These are phyloP conservation scores for Xylariaceae sp. DNA, from an alignment of 2,329 filamentous ascomycete genomes.

Conservation along the genomic window DNA sequence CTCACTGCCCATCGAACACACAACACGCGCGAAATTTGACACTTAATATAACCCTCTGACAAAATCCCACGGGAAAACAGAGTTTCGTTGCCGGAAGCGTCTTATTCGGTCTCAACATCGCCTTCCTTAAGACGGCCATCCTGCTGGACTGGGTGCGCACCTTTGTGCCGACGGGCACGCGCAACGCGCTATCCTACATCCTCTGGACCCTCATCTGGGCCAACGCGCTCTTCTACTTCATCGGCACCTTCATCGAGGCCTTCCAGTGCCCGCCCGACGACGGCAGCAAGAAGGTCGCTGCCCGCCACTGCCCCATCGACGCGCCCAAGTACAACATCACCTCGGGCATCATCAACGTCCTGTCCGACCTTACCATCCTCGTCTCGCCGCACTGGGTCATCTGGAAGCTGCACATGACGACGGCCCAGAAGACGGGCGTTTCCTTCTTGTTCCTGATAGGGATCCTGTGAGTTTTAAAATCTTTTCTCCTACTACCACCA, in stretches of 20 bases:
- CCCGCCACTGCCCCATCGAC: conserved; percentile 13
- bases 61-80: not conserved
- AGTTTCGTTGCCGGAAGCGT: conserved; percentile 14
- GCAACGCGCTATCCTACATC: conserved; percentile 13
- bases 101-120: conserved; percentile 14
- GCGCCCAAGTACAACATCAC: conserved; percentile 13
- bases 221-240: conserved; percentile 15
- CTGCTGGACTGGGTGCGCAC: conserved; percentile 12
- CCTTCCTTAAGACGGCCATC: conserved; percentile 14
- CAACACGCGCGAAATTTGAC: not conserved
- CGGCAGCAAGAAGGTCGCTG: conserved; percentile 1
- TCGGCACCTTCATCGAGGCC: conserved; percentile 16
- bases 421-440: conserved; percentile 11
- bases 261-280: conserved; percentile 16
- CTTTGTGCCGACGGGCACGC: conserved; percentile 11
- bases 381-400: conserved; percentile 17
- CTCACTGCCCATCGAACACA: too few relatives aligned
- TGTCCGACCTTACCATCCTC: conserved; percentile 17
- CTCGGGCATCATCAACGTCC: conserved; percentile 16
- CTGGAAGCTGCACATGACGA: conserved; percentile 16
- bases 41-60: not conserved
- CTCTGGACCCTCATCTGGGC: conserved; percentile 6
- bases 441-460: conserved; percentile 16
- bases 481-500: not conserved
- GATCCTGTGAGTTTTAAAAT: conserved; percentile 9